Conservation (phyloP, 1,139 yeast genomes). For the Kurtzmaniella natalensis region DNA sequence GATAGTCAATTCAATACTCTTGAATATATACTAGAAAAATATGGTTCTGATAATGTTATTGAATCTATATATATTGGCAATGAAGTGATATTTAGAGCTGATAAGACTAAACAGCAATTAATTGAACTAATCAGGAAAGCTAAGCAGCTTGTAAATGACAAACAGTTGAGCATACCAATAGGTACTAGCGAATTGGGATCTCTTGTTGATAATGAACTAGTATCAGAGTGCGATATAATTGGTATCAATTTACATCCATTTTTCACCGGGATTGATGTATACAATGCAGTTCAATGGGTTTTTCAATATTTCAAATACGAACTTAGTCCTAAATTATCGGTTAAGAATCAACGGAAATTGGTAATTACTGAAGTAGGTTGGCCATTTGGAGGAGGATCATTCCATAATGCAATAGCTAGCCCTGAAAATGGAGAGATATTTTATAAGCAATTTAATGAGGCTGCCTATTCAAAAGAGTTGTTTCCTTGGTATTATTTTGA, state of each 20-base stretch:
- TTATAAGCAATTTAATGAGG: slow-evolving; percentile 50
- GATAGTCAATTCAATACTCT: slow-evolving; percentile 39
- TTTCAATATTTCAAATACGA: slow-evolving; percentile 44
- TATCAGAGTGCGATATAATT: slow-evolving; percentile 46
- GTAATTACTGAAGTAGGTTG: slow-evolving; percentile 66
- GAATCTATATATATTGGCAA: slow-evolving; percentile 58
- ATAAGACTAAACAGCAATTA: slow-evolving; percentile 35
- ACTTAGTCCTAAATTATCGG: slow-evolving; percentile 24
- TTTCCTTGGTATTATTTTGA: slow-evolving; percentile 63
- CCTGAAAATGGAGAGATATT: slow-evolving; percentile 41
- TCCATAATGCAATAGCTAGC: slow-evolving; percentile 45
- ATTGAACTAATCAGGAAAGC: slow-evolving; percentile 40
- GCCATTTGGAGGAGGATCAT: slow-evolving; percentile 62
- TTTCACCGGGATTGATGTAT: slow-evolving; percentile 54
- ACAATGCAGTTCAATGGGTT: slow-evolving; percentile 52
- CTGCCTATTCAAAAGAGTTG: slow-evolving; percentile 24
- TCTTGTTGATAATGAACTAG: slow-evolving; percentile 26
- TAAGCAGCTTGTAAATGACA: slow-evolving; percentile 28
- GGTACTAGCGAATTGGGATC: slow-evolving; percentile 59
- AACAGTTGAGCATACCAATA: slow-evolving; percentile 30
- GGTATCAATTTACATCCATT: slow-evolving; percentile 72
- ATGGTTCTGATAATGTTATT: slow-evolving; percentile 40
- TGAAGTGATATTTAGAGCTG: slow-evolving; percentile 58
- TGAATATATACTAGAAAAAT: slow-evolving; percentile 36
- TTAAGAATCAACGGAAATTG: slow-evolving; percentile 21